These are phyloP conservation scores for Syzygium oleosum DNA, from an alignment of 345 rosid species.

Conservation along the genomic window DNA sequence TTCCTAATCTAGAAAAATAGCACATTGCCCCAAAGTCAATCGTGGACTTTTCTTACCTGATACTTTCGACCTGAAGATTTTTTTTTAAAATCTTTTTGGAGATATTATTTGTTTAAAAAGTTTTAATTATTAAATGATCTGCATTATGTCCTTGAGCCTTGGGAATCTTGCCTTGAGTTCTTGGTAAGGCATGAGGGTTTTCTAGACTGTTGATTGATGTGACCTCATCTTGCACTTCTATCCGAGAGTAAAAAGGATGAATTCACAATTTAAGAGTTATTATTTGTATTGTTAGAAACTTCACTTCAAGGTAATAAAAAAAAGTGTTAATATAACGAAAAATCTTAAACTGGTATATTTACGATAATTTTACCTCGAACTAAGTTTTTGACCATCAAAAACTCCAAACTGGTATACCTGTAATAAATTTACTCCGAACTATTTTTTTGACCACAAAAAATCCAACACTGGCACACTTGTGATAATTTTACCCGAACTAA, in stretches of 20 bases:
- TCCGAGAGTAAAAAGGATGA: background rate
- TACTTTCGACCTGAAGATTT: background rate
- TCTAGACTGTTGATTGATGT: background rate
- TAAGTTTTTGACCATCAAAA: too few species aligned
- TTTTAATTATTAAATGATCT: background rate
- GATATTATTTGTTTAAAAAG: background rate
- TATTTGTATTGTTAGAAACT: background rate
- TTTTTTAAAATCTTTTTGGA: background rate
- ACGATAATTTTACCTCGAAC: too few species aligned
- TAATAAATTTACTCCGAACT: too few species aligned
- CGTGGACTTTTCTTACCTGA: background rate
- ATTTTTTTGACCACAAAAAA: too few species aligned
- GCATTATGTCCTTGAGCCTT: background rate
- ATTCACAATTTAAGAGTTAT: background rate
- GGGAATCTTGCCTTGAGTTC: background rate
- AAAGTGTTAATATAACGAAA: too few species aligned
- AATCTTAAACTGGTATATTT: too few species aligned
- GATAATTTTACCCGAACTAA: too few species aligned
- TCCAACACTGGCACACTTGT: too few species aligned
- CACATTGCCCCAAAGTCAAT: background rate
- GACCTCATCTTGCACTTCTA: background rate
- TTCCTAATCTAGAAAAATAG: background rate
- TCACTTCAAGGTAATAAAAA: background rate
- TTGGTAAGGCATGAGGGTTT: background rate
- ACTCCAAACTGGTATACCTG: too few species aligned